Conservation (phyloP, 345 rosid genomes). For the Eutrema japonicum region DNA sequence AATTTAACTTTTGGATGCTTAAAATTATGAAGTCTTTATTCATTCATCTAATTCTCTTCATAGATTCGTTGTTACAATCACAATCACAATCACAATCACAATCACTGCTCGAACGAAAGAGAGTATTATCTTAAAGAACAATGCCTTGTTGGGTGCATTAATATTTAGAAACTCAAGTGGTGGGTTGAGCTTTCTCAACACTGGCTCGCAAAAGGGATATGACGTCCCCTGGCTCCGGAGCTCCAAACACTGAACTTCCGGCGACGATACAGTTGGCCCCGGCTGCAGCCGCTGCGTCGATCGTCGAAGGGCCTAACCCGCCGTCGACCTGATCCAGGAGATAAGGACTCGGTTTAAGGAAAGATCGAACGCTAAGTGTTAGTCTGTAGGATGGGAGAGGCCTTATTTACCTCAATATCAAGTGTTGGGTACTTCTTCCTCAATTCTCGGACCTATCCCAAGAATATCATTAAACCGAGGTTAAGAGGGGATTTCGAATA, state of each 20-base stretch:
- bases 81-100: too few relatives aligned
- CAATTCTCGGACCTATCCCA: slow-evolving; percentile 59
- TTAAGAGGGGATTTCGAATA: neutral
- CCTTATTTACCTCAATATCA: slow-evolving; percentile 71
- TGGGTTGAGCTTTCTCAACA: slow-evolving; percentile 56
- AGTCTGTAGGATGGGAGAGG: slow-evolving; percentile 11
- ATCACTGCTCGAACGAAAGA: too few relatives aligned
- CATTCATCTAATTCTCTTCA: too few relatives aligned
- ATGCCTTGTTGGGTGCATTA: too few relatives aligned
- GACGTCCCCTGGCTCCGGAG: slow-evolving; percentile 75
- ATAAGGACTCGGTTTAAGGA: neutral
- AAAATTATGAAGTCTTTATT: too few relatives aligned
- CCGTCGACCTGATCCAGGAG: slow-evolving; percentile 71
- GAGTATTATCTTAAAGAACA: too few relatives aligned
- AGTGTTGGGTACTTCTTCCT: slow-evolving; percentile 74
- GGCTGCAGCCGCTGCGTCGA: slow-evolving; percentile 67
- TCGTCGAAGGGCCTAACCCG: slow-evolving; percentile 89
- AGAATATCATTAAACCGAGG: neutral
- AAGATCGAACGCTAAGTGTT: neutral
- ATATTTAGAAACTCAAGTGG: slow-evolving; percentile 19
- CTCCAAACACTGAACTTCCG: slow-evolving; percentile 85
- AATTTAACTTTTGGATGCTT: too few relatives aligned
- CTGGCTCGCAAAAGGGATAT: slow-evolving; percentile 66
- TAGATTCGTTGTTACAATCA: too few relatives aligned
- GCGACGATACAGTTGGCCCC: slow-evolving; percentile 55